Evolutionary conservation across 2,329 filamentous ascomycete genomes (phyloP), one percentile per base, ranked within the genome.

Genomic region (Trichocomaceae sp.): DNA sequence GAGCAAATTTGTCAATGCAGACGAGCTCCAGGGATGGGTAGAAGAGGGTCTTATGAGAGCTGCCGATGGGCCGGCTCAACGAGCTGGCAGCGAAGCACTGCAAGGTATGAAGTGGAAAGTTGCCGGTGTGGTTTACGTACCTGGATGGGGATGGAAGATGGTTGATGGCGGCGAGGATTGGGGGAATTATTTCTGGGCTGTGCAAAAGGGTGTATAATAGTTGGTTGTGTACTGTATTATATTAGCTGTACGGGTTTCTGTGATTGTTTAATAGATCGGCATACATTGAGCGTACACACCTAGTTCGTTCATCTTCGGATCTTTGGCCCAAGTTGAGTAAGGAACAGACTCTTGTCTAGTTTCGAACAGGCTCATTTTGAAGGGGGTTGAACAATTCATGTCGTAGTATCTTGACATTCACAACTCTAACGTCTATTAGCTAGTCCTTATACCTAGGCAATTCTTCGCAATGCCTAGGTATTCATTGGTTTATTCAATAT

Each of bases 111-210:
- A 74, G 1, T 92, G 86, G 85, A 79, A 77, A 69, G 86, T 63
- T 59, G 84, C 88, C 79, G 93, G 93, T 0, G 89, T 95, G 8
- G 79, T 96, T 47, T 99, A 96, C 75, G 80, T 97, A 53, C 93
- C 93, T 31, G 56, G 56, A 9, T 56, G 47, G 29, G 93, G 93
- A 2, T 97, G 93, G 93, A 90, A 81, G 73, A 83, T 89, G 69
- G 84, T 96, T 4, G 70, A 74, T 22, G 88, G 89, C 2, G 87
- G 90, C 64, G 92, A 97, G 75, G 83, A 83, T 66, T 83, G 89
- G 66, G 92, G 92, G 9, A 99, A 99, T 71, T 99, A 97, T 74
- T 97, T 99, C 72, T 95, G 96, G 70, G 93, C 83, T 8, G 84
- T 96, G 44, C 82, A 85, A 72, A 86, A 77, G 67, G 74, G 72